These are phyloP conservation scores for Candida orba DNA, from an alignment of 805 yeast genomes.

Conservation along the genomic window DNA sequence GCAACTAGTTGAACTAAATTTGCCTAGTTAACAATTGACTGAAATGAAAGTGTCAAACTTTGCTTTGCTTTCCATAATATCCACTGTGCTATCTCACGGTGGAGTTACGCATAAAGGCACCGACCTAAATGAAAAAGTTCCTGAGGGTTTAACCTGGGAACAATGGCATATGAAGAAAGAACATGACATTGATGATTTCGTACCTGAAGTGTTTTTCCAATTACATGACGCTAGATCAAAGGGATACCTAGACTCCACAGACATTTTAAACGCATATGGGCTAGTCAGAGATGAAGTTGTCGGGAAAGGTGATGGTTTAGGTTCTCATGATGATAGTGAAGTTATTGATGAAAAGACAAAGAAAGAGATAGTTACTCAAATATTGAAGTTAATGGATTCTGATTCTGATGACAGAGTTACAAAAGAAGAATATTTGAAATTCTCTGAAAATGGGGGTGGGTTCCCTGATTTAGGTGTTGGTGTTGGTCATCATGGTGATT, in stretches of 20 bases:
- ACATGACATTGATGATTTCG: slow-evolving; percentile 71
- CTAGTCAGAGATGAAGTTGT: slow-evolving; percentile 61
- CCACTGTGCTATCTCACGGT: slow-evolving; percentile 12
- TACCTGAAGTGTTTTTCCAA: slow-evolving; percentile 67
- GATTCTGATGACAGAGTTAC: slow-evolving; percentile 60
- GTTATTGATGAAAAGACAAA: slow-evolving; percentile 48
- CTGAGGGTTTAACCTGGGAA: slow-evolving; percentile 61
- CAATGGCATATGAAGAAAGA: slow-evolving; percentile 89
- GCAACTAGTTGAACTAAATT: no score
- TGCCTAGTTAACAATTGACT: no score
- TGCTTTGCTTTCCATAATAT: background rate
- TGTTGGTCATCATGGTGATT: slow-evolving; percentile 90
- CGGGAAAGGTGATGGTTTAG: slow-evolving; percentile 90
- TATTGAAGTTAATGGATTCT: slow-evolving; percentile 56
- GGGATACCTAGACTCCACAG: slow-evolving; percentile 49
- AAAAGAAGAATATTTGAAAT: slow-evolving; percentile 63
- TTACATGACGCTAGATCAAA: slow-evolving; percentile 65
- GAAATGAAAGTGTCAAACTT: background rate
- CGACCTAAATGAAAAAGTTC: slow-evolving; percentile 30
- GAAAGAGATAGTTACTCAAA: slow-evolving; percentile 42
- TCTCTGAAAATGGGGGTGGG: slow-evolving; percentile 52
- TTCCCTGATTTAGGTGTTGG: slow-evolving; percentile 93
- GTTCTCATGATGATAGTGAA: slow-evolving; percentile 62
- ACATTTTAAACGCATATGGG: slow-evolving; percentile 79
- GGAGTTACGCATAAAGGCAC: slow-evolving; percentile 11